These are phyloP conservation scores for Aleurites moluccanus DNA, from an alignment of 441 rosid species.

Conservation along the genomic window DNA sequence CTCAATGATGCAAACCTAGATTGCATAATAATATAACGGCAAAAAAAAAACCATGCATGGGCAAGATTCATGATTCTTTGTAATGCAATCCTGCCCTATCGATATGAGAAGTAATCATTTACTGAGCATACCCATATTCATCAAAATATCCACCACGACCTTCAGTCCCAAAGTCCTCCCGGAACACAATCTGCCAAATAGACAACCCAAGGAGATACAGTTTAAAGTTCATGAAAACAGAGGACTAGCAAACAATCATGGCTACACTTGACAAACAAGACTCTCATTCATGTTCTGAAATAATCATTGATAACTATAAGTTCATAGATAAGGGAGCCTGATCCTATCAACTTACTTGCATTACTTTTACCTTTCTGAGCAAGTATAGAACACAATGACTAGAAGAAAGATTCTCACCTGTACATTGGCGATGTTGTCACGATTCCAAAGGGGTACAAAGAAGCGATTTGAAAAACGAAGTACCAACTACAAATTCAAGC, in stretches of 20 bases:
- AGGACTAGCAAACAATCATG: neutral
- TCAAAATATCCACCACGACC: conserved; percentile 99
- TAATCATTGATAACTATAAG: neutral
- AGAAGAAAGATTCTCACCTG: conserved; percentile 57
- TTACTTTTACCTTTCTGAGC: conserved; percentile 5
- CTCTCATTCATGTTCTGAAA: neutral
- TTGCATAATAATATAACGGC: neutral
- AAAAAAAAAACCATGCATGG: neutral
- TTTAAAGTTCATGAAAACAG: neutral
- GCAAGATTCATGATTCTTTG: conserved; percentile 15
- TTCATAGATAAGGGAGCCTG: neutral
- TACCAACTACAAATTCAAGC: conserved; percentile 64
- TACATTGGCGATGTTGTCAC: conserved; percentile 92
- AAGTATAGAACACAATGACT: neutral
- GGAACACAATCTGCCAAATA: conserved; percentile 74
- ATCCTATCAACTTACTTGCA: neutral
- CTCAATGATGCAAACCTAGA: neutral
- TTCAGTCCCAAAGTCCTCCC: conserved; percentile 97
- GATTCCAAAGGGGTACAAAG: conserved; percentile 98
- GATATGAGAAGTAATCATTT: conserved; percentile 9
- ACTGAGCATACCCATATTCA: conserved; percentile 79
- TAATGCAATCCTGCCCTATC: neutral
- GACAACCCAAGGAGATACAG: neutral
- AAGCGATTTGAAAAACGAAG: conserved; percentile 98
- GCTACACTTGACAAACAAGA: neutral